These are phyloP conservation scores for Rosa chinensis DNA, from an alignment of 306 rosid species.

Conservation along the genomic window DNA sequence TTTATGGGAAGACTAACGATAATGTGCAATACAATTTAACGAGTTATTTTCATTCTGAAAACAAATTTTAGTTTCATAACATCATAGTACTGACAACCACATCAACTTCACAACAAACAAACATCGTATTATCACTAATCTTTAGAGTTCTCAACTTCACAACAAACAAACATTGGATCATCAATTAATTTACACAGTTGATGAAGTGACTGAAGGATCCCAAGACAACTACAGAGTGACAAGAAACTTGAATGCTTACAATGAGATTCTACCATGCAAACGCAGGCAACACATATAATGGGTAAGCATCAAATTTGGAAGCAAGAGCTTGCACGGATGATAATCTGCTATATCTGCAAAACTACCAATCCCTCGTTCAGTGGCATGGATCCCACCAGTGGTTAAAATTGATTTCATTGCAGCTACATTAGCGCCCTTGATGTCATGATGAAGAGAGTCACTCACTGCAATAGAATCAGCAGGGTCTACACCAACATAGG, in stretches of 20 bases:
- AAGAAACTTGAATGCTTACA: conserved; percentile 14
- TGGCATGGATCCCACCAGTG: conserved; percentile 70
- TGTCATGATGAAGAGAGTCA: too few species aligned
- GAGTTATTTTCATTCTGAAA: neutral
- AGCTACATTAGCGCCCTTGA: conserved; percentile 17
- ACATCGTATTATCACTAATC: too few species aligned
- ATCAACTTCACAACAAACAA: neutral
- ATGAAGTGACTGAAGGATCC: neutral
- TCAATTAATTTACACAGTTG: too few species aligned
- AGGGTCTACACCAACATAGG: too few species aligned
- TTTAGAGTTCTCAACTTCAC: too few species aligned
- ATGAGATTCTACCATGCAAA: conserved; percentile 55
- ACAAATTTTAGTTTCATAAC: too few species aligned
- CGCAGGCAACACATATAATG: conserved; percentile 71
- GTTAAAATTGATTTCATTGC: conserved; percentile 64
- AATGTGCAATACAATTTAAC: too few species aligned
- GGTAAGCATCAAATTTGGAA: conserved; percentile 60
- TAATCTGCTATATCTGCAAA: conserved; percentile 58
- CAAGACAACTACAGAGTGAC: neutral
- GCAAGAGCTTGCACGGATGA: conserved; percentile 62
- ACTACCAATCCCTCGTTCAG: conserved; percentile 63
- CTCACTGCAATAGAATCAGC: too few species aligned
- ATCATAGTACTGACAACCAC: neutral
- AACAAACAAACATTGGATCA: too few species aligned
- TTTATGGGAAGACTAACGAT: too few species aligned